Conservation (phyloP, 1,284 basidiomycete genomes). For the Boletus nobilissimus region DNA sequence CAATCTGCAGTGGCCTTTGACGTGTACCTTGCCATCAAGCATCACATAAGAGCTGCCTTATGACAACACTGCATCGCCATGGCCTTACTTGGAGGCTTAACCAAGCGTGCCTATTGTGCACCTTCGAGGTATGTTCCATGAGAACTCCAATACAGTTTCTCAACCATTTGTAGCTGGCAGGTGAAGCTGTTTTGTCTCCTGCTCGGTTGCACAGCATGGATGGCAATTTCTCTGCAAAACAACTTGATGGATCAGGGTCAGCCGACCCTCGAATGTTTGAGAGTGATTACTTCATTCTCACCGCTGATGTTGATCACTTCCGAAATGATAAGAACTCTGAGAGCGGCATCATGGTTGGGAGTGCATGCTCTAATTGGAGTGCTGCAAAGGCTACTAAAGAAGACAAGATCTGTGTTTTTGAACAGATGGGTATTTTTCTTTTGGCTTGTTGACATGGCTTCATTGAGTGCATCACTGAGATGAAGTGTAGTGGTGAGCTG, state of each 20-base stretch:
- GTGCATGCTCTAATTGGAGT: too few relatives aligned
- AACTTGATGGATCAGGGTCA: background rate
- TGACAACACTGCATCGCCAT: background rate
- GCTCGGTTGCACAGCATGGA: background rate
- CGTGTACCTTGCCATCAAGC: background rate
- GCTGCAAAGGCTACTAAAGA: background rate
- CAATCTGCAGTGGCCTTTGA: background rate
- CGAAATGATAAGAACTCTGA: background rate
- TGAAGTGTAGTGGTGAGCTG: background rate
- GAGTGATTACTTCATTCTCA: background rate
- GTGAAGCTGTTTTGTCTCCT: background rate
- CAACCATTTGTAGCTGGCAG: background rate
- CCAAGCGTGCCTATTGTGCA: background rate
- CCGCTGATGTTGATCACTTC: background rate
- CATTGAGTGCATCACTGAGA: background rate
- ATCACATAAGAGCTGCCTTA: background rate
- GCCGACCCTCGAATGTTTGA: background rate
- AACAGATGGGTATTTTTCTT: conserved; percentile 2
- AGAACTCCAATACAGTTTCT: background rate
- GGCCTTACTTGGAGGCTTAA: background rate
- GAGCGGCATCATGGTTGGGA: too few relatives aligned
- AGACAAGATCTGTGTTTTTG: background rate
- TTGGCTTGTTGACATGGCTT: background rate
- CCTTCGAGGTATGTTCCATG: background rate
- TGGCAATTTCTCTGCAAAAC: background rate